Evolutionary conservation across 805 yeast genomes (phyloP), one percentile per base, ranked within the genome.

Genomic region (Helenozyma rhizophorensis): DNA sequence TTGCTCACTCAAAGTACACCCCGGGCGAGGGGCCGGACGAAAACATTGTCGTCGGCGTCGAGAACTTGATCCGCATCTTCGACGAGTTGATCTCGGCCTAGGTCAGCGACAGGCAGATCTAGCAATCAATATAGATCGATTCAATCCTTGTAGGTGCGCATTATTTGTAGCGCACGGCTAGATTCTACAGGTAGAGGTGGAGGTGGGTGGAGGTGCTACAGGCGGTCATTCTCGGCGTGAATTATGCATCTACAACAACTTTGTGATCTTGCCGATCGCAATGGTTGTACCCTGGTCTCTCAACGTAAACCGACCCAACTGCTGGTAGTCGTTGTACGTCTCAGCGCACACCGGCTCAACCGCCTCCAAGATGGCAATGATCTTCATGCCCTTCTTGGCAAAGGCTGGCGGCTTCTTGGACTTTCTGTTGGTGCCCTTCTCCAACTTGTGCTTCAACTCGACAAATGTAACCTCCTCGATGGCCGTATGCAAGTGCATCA

Each of bases 271-370:
- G 67, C 99, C 99, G 62, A 93, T 93, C 46, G 98, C 99, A 65
- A 93, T 89, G 33, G 98, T 93, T 43, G 80, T 80, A 58, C 97
- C 98, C 70, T 93, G 97, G 66, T 93, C 98, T 75, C 99, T 88
- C 61, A 93, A 76, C 18, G 98, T 93, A 64, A 93, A 93, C 67
- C 99, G 81, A 59, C 98, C 99, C 53, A 93, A 75, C 67, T 93
- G 97, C 48, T 90, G 97, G 58, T 89, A 86, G 56, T 86, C 94
- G 48, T 72, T 80, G 60, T 83, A 93, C 28, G 94, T 81, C 69
- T 93, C 99, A 32, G 90, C 81, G 70, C 97, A 93, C 23, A 93
- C 85, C 15, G 96, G 90, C 49, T 79, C 88, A 28, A 78, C 70
- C 12, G 88, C 71, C 67, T 89, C 96, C 53, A 93, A 70, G 27